Percentiles rank a stretch among this genome's conserved stretches.
phyloP scores from a whole-genome alignment of 768 basidiomycete species.

The Suillus lakei region DNA sequence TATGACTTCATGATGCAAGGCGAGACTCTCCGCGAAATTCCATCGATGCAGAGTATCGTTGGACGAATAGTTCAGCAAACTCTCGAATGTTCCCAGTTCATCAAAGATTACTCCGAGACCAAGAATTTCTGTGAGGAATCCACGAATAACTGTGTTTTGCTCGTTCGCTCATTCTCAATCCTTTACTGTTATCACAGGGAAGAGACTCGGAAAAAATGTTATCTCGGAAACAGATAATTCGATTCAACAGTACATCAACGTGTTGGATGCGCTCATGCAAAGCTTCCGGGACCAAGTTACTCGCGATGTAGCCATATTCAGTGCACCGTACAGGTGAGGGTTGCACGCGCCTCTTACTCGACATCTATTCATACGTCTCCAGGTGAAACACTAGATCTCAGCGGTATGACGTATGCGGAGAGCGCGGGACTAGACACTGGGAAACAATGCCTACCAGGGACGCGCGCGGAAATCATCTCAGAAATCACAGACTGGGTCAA shows the following conservation, averaged over 20 bases:
- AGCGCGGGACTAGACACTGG: too few relatives aligned
- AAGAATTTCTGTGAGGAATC: conserved; percentile 11
- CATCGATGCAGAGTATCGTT: background rate
- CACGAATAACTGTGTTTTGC: background rate
- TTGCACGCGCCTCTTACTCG: too few relatives aligned
- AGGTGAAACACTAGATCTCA: too few relatives aligned
- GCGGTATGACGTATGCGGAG: too few relatives aligned
- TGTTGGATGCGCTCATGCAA: conserved; percentile 3
- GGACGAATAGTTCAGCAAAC: conserved; percentile 7
- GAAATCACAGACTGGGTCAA: conserved; percentile 30
- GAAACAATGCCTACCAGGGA: conserved; percentile 21
- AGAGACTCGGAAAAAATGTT: conserved; percentile 1
- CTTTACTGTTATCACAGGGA: background rate
- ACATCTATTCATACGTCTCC: too few relatives aligned
- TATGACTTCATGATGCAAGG: conserved; percentile 8
- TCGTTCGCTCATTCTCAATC: background rate
- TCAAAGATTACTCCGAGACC: conserved; percentile 8
- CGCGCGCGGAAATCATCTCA: conserved; percentile 27
- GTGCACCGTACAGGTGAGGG: too few relatives aligned
- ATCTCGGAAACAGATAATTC: background rate
- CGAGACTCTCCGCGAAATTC: background rate
- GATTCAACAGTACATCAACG: background rate
- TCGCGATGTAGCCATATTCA: too few relatives aligned
- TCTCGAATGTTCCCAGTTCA: conserved; percentile 9
- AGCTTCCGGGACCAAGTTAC: too few relatives aligned